Conservation (phyloP, 2,329 filamentous ascomycete genomes). For the Leptographium galeiforme region DNA sequence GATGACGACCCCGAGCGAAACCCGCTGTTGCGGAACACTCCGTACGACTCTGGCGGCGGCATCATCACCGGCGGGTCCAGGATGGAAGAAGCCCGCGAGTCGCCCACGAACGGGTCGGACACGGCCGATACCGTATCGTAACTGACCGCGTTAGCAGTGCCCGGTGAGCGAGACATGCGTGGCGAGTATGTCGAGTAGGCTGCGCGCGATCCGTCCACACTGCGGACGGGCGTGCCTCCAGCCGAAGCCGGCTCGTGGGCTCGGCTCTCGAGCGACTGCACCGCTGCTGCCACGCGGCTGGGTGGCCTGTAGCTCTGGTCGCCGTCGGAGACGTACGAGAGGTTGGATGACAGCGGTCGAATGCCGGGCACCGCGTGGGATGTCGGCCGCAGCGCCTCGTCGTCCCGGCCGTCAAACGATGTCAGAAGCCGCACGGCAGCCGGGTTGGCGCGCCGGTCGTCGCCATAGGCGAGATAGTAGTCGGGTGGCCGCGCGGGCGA, state of each 20-base stretch:
- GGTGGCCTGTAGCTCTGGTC: background rate
- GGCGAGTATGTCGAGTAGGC: background rate
- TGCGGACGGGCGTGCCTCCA: too few species aligned
- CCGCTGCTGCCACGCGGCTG: constrained; percentile 14
- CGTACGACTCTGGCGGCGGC: constrained; percentile 41
- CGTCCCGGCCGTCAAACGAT: constrained; percentile 32
- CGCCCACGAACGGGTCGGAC: constrained; percentile 10
- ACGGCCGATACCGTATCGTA: background rate
- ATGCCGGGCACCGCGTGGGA: constrained; percentile 2
- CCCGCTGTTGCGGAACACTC: constrained; percentile 33
- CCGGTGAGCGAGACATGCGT: background rate
- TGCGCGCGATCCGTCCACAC: too few species aligned
- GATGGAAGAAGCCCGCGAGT: constrained; percentile 35
- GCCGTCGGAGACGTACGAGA: background rate
- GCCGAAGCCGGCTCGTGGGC: background rate
- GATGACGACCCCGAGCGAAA: constrained; percentile 19
- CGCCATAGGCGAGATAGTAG: constrained; percentile 44
- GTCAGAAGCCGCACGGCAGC: constrained; percentile 48
- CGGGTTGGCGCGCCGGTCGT: constrained; percentile 31
- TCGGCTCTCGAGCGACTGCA: constrained; percentile 21
- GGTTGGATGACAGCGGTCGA: constrained; percentile 26
- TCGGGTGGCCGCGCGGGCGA: constrained; percentile 37
- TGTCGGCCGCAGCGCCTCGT: constrained; percentile 4
- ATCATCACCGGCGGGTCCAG: constrained; percentile 44
- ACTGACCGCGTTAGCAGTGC: constrained; percentile 4